These are phyloP conservation scores for Naganishia cerealis DNA, from an alignment of 1,284 basidiomycete species.

Conservation along the genomic window DNA sequence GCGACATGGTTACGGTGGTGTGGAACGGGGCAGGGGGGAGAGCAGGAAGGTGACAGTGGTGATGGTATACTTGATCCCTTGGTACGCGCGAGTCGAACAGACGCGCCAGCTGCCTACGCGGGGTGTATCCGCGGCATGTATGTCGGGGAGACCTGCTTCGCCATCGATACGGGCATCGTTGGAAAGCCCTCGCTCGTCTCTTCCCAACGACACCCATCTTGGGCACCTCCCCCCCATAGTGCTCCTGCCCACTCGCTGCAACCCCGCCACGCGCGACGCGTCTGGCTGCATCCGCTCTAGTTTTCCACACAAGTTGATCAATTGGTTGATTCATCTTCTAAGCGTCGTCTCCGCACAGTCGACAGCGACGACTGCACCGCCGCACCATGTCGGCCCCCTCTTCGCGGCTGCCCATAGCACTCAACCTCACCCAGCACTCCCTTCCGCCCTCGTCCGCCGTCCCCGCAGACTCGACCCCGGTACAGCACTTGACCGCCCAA, in stretches of 20 bases:
- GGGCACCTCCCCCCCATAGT: background rate
- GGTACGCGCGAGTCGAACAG: background rate
- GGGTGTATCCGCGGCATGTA: background rate
- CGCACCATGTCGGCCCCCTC: slow-evolving; percentile 3
- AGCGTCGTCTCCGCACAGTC: background rate
- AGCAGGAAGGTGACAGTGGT: background rate
- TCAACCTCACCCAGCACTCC: slow-evolving; percentile 29
- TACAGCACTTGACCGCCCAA: slow-evolving; percentile 43
- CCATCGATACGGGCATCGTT: background rate
- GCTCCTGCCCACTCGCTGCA: background rate
- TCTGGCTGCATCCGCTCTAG: background rate
- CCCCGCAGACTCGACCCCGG: slow-evolving; percentile 40
- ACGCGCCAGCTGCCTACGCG: background rate
- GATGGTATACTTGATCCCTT: too few relatives aligned
- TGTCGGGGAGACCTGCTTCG: background rate
- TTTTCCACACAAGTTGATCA: too few relatives aligned
- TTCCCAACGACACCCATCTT: background rate
- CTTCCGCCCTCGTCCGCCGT: slow-evolving; percentile 32
- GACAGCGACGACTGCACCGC: background rate
- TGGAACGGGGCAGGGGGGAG: background rate
- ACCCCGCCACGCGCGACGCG: background rate
- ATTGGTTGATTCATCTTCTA: background rate
- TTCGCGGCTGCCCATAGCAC: slow-evolving; percentile 32
- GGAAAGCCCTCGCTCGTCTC: background rate
- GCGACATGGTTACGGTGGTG: background rate